Base-by-base conservation (phyloP, 1,139 yeast genomes). In the Pichia sp. region DNA sequence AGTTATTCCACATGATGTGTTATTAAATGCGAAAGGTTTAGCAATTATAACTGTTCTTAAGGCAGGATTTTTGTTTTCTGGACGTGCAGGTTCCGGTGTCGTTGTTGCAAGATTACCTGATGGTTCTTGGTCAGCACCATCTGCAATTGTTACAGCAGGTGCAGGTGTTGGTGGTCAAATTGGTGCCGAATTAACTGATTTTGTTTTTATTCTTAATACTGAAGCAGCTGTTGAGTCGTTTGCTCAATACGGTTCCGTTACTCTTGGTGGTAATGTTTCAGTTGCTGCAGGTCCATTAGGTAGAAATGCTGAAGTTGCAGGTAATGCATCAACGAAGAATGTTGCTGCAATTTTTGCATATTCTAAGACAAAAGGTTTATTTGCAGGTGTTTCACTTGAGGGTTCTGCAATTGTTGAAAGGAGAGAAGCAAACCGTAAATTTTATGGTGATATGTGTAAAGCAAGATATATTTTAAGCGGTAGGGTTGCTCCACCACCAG, bases 271-370 rank as follows among this genome's bases (percentile, higher is more conserved):
- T 51, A 92, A 92, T 61, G 76, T 92, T 23, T 87, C 97, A 20
- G 82, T 92, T 35, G 97, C 98, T n/a, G 97, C 97, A 0, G 98
- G 98, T 35, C 98, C 98, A 0, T 68, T 92, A 54, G 98, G 98
- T 48, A 80, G 98, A 68, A 90, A 87, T 59, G 98, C 97, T 4
- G 98, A 92, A 65, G 97, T 96, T 35, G 96, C 95, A 12, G 98
- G 97, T 24, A 80, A 95, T 33, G 98, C 97, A 0, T 87, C 97
- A 3, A 68, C 87, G 48, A 83, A 83, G 58, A 74, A 84, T 49
- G 95, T 90, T 6, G 86, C 97, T 4, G 96, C 98, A 5, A 82
- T 92, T 20, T 92, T 90, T 62, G 72, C 97, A 2, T 92, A 92
- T 66, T 87, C 97, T 16, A 92, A 92, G 66, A 90, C 97, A 3